A percentile compares a stretch with the other conserved stretches of the same genome.
These are phyloP conservation scores for Calcarisporium arbuscula DNA, from an alignment of 2,329 filamentous ascomycete species.

Conservation along the genomic window DNA sequence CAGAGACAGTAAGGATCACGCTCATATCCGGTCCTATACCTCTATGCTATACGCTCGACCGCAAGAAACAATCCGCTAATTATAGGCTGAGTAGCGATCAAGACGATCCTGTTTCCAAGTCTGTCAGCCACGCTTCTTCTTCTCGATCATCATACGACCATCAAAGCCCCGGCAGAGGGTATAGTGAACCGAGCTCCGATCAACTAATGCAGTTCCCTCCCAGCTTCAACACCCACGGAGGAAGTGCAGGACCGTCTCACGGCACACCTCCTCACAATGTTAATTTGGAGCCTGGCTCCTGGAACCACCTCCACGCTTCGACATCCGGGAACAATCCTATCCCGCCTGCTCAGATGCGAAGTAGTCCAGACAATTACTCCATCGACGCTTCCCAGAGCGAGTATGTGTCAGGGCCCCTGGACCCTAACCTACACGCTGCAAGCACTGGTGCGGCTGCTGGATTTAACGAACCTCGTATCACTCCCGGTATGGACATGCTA, in stretches of 20 bases:
- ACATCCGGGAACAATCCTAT: conserved; percentile 10
- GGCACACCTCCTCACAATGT: conserved; percentile 9
- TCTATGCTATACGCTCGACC: conserved; percentile 1
- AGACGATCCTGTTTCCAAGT: conserved; percentile 12
- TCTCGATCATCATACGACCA: conserved; percentile 11
- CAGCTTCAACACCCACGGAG: conserved; percentile 8
- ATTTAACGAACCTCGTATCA: conserved; percentile 16
- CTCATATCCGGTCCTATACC: background rate
- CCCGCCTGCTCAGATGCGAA: conserved; percentile 10
- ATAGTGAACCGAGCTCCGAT: conserved; percentile 9
- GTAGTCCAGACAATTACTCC: conserved; percentile 14
- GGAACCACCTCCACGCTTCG: conserved; percentile 14
- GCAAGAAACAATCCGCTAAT: background rate
- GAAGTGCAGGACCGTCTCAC: conserved; percentile 5
- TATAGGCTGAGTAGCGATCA: conserved; percentile 18
- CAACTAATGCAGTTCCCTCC: conserved; percentile 15
- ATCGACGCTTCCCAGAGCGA: conserved; percentile 14
- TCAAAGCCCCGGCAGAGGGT: conserved; percentile 12
- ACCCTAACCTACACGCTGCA: conserved; percentile 12
- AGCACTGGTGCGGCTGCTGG: conserved; percentile 10
- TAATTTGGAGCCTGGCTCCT: conserved; percentile 13
- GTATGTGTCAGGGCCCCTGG: conserved; percentile 16
- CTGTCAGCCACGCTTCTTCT: conserved; percentile 5
- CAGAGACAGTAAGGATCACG: conserved; percentile 27
- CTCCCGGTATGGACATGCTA: conserved; percentile 16